A percentile compares a stretch with the other conserved stretches of the same genome.
Conservation (phyloP, 2,329 filamentous ascomycete species). For the Colletotrichum lupini region DNA sequence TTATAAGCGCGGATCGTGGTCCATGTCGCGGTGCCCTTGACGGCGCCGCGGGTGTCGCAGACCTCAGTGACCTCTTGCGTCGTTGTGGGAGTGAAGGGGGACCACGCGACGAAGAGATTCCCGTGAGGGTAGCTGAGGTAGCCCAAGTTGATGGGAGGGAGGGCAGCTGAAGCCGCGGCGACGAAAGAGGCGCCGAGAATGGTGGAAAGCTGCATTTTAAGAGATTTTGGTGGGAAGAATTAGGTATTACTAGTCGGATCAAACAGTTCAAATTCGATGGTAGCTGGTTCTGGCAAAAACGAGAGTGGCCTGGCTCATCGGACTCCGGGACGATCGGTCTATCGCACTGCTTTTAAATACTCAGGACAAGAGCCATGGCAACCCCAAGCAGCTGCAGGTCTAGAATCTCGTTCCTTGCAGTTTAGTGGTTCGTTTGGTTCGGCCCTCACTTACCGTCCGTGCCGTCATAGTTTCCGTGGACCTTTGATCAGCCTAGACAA, state of each 20-base stretch:
- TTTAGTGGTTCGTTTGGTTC: neutral
- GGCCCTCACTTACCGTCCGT: neutral
- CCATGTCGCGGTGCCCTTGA: constrained; percentile 17
- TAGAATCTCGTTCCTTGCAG: neutral
- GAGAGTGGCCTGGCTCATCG: neutral
- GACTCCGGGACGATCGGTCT: neutral
- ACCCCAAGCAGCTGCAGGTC: neutral
- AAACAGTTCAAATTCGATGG: neutral
- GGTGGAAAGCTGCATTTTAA: neutral
- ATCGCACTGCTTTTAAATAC: neutral
- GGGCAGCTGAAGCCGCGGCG: neutral
- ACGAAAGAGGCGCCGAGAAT: neutral
- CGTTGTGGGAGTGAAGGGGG: constrained; percentile 23
- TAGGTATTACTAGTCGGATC: neutral
- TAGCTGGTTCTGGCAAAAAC: neutral
- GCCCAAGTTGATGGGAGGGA: constrained; percentile 25
- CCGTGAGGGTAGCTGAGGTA: neutral
- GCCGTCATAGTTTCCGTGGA: neutral
- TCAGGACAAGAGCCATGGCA: neutral
- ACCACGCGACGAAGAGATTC: constrained; percentile 24
- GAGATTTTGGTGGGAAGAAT: neutral
- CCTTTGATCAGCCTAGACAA: neutral
- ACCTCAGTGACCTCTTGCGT: constrained; percentile 10
- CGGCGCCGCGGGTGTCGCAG: constrained; percentile 2
- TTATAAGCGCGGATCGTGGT: neutral